Base-by-base conservation (phyloP, 176 grass and related monocot genomes). In the Cymbopogon citratus region DNA sequence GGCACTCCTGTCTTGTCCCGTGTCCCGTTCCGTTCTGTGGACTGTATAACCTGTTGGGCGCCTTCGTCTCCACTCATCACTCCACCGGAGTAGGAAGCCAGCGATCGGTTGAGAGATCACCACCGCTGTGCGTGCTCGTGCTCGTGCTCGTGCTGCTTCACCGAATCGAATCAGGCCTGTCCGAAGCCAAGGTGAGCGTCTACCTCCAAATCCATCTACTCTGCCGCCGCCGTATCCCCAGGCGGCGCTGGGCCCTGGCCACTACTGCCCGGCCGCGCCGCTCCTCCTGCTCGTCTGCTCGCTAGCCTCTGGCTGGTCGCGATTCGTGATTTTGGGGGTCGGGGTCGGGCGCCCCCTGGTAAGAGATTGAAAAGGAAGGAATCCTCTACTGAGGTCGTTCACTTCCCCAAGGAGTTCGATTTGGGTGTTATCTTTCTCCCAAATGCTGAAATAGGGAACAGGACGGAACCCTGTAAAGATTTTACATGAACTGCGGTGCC, bases 111-210 rank as follows among this genome's bases (percentile, higher is more conserved):
- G 16, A 51, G 16, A 5, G 48, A 2, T 21, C 18, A 56, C 7
- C 51, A 57, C 21, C 52, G 52, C 21, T 10, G 21, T 9, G 19
- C 52, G 21, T 57, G 21, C 52, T 3, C 48, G 5, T 51, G 1
- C n/a, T n/a, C n/a, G n/a, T n/a, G n/a, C n/a, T n/a, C 19, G 6
- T 56, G 7, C 51, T 56, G 52, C 52, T 23, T 57, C 52, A 23
- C 52, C 21, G 52, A n/a, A 54, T 54, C 51, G 51, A 54, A 21
- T 52, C 49, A 52, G 18, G 9, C 51, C 51, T 33, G 34, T 33
- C 46, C 11, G 41, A 69, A 49, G 15, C 73, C 24, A 29, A 77
- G 82, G 82, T 84, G 63, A 77, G 7, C 24, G 15, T 29, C 45
- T 9, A 43, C 52, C 45, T 29, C 63, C 25, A 7, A 27, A 16